Base-by-base conservation (phyloP, 805 yeast genomes). In the Nakazawaea molendinolei region DNA sequence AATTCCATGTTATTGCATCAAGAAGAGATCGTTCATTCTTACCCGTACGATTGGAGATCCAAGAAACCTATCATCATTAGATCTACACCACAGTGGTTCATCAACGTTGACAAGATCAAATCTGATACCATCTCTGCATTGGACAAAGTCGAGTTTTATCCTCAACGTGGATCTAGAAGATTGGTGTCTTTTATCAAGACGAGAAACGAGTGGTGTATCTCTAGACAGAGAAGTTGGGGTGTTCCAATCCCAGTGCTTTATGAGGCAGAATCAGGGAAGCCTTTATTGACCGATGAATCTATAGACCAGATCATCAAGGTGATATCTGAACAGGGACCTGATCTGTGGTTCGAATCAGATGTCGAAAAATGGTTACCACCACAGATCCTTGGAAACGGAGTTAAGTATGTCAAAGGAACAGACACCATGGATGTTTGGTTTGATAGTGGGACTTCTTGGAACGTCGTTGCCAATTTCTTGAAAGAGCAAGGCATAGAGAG, bases 341-440 rank as follows among this genome's bases (percentile, higher is more conserved):
- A 84, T 45, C 71, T 74, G 6, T 92, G 98, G 98, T 90, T 90
- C 58, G 76, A 72, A 36, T 56, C 51, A 0, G 71, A 73, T 31
- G 61, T 79, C 30, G 43, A 58, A 5, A 67, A 74, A 42, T 92
- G 97, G 97, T 55, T 92, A 12, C 96, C 96, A 0, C 65, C 62
- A 3, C 47, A 57, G 2, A 61, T 63, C 37, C 56, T 63, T 18
- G 55, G 48, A 13, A 49, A 61, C 20, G 79, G 76, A 0, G 38
- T 48, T 3, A 47, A 62, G 2, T 82, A 67, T 44, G 50, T 51
- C 17, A 81, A 85, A 49, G 90, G 95, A 1, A 71, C 66, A 29
- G 98, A 92, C 48, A 92, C 98, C 0, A 83, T 92, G 87, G 99
- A 92, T 59, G 98, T 92, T 14, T 92, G 99, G 99, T 90, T 92